Evolutionary conservation across 2,329 filamentous ascomycete genomes (phyloP).

Genomic region (Aspergillus fructus): DNA sequence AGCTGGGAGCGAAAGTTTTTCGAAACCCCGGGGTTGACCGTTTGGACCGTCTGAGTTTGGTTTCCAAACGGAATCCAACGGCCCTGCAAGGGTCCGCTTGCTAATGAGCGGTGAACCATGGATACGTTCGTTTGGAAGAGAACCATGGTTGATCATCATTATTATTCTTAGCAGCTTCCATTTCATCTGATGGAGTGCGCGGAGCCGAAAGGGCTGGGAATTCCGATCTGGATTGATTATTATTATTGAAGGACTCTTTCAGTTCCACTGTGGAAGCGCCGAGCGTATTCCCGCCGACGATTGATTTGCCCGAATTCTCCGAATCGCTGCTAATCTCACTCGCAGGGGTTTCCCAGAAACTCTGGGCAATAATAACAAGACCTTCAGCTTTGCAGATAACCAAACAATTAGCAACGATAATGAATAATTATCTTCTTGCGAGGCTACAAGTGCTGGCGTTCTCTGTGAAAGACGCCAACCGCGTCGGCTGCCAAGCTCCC

Average conservation of each 20-base stretch:
- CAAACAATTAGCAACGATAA: background rate
- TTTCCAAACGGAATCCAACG: background rate
- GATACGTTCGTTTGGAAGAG: conserved; percentile 16
- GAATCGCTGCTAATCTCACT: background rate
- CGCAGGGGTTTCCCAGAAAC: background rate
- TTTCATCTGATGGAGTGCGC: background rate
- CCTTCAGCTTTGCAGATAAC: background rate
- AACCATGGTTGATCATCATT: conserved; percentile 16
- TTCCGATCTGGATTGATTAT: background rate
- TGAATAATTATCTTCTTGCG: background rate
- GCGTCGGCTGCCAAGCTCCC: conserved; percentile 7
- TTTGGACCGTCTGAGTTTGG: background rate
- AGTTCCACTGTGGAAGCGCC: background rate
- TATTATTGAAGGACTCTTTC: background rate
- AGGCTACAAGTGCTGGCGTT: background rate
- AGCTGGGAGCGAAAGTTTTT: background rate
- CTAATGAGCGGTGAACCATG: conserved; percentile 20
- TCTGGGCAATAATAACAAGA: background rate
- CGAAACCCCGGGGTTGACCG: background rate
- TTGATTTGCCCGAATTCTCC: background rate
- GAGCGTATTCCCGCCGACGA: background rate
- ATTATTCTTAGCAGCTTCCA: conserved; percentile 3
- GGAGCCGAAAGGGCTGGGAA: background rate
- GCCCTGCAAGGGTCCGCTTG: conserved; percentile 5
- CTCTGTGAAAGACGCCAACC: background rate